These are phyloP conservation scores for Blastocystis sp. DNA, from an alignment of 352 stramenopile genomes.

Conservation along the genomic window DNA sequence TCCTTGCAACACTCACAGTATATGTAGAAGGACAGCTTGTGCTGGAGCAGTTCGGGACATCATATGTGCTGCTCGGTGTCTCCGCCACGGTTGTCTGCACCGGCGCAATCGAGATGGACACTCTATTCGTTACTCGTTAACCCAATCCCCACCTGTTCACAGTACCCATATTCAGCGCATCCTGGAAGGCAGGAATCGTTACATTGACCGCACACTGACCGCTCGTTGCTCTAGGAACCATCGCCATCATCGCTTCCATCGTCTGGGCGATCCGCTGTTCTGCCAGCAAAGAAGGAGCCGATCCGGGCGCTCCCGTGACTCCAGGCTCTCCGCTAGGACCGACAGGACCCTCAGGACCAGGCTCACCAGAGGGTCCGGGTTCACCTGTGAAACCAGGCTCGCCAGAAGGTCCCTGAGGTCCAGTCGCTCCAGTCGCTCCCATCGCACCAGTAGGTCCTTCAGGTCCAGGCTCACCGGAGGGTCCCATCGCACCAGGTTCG, in stretches of 20 bases:
- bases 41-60: neutral
- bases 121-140: neutral
- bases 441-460: neutral
- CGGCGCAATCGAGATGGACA: neutral
- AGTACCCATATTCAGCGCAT: neutral
- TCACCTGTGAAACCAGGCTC: slow-evolving; percentile 3
- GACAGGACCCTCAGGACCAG: neutral
- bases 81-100: neutral
- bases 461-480: neutral
- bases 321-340: neutral
- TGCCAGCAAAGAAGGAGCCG: neutral
- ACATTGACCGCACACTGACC: neutral
- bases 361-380: neutral
- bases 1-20: neutral
- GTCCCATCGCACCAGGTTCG: neutral
- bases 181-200: neutral
- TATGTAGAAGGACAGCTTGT: neutral
- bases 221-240: neutral
- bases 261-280: neutral
- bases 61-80: neutral
- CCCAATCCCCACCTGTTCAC: neutral
- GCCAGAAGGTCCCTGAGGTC: slow-evolving; percentile 30
- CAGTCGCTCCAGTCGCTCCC: neutral
- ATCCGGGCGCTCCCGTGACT: neutral
- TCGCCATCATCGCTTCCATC: neutral